Evolutionary conservation across 371 early-diverging fungal species (phyloP), one percentile per base, ranked within the genome.

Genomic region (Mortierella sp.): DNA sequence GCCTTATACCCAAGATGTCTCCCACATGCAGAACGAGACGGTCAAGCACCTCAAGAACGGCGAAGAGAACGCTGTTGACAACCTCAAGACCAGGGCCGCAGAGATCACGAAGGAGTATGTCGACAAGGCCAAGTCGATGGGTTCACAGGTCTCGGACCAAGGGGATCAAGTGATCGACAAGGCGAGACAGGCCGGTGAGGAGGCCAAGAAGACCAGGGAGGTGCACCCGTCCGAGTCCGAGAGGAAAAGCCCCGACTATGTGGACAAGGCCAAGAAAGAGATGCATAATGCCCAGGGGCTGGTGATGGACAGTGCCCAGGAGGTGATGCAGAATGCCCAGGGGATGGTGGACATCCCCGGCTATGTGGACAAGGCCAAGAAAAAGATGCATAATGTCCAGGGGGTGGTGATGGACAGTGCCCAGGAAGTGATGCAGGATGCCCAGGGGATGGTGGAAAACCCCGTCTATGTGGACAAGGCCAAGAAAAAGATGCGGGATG

Each of bases 21-120:
- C 74, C 66, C n/a, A 68, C 19, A 22, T 81, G 16, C 82, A 81
- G 29, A 3, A 71, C 2, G 70, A 77, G 52, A 67, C 74, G 2
- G 69, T 71, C 14, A 63, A 77, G 53, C 71, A 73, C 48, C 26
- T 81, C 43, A 55, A 71, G 65, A 11, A n/a, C 9, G 34, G 63
- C 29, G 58, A 64, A 26, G 63, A 58, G 39, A 50, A 41, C 31
- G 1, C 55, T 8, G 14, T 76, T 3, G 31, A 76, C 4, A 66
- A 66, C 37, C 31, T 76, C 45, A 76, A 77, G 64, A 45, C 61
- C 22, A 67, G 74, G 64, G 71, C 69, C 31, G 19, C 67, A 0
- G 22, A 68, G 26, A 26, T 40, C 6, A 26, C 69, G 2, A 65
- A 65, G 13, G 64, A 68, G 26, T 68, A 64, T 52, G 68, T 58